A percentile compares a stretch with the other conserved stretches of the same genome.
Evolutionary conservation across 2,329 filamentous ascomycete species (phyloP).

Genomic region (Myriangium duriaei): DNA sequence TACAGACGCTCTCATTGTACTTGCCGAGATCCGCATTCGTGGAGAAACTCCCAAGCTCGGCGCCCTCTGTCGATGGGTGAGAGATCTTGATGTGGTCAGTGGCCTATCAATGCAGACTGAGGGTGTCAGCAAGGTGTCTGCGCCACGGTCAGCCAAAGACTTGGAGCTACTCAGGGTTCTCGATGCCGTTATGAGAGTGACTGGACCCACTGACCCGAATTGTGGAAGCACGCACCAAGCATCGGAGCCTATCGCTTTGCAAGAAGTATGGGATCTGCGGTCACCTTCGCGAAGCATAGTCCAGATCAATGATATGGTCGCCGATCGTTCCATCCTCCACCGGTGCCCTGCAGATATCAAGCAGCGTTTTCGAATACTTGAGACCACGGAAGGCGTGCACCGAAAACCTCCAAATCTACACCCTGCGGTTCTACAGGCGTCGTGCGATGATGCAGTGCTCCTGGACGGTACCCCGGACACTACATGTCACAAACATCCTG

Average conservation of each 20-base stretch:
- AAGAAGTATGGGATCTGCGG: constrained; percentile 50
- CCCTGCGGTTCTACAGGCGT: constrained; percentile 52
- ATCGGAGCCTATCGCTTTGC: constrained; percentile 43
- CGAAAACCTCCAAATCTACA: constrained; percentile 58
- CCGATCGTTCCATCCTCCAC: constrained; percentile 44
- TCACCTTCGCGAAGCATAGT: constrained; percentile 26
- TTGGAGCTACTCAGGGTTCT: constrained; percentile 47
- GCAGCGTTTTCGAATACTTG: constrained; percentile 43
- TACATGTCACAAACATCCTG: constrained; percentile 47
- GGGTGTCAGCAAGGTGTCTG: constrained; percentile 24
- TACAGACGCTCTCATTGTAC: constrained; percentile 50
- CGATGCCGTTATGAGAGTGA: constrained; percentile 52
- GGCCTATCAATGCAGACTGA: constrained; percentile 47
- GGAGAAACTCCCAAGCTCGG: constrained; percentile 53
- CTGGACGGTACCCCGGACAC: constrained; percentile 36
- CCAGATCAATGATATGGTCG: constrained; percentile 44
- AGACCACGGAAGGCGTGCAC: constrained; percentile 45
- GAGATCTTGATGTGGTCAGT: constrained; percentile 57
- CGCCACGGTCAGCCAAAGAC: constrained; percentile 34
- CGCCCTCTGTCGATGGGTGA: constrained; percentile 59
- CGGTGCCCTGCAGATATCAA: constrained; percentile 27
- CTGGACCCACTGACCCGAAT: constrained; percentile 46
- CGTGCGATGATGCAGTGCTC: constrained; percentile 43
- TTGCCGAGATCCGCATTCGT: constrained; percentile 60
- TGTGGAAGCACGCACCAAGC: constrained; percentile 20